Evolutionary conservation across 176 grass and related monocot species (phyloP).

Genomic region (Musa beccarii): DNA sequence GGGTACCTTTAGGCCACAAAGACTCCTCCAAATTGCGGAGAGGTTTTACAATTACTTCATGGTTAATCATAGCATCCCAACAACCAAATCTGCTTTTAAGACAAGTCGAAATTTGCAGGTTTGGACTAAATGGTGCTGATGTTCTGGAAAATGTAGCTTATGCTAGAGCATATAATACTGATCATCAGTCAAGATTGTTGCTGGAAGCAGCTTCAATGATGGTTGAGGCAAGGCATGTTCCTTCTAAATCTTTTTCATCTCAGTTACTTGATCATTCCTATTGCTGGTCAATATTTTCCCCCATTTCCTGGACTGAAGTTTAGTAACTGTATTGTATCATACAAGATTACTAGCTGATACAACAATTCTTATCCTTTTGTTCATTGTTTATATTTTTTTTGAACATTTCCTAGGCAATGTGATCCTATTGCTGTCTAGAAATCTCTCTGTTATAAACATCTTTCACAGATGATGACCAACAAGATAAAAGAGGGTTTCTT

Average conservation of each 20-base stretch:
- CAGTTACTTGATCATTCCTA: neutral
- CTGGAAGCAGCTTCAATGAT: slow-evolving; percentile 94
- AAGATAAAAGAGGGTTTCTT: too few relatives aligned
- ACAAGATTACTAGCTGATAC: too few relatives aligned
- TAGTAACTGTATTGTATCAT: too few relatives aligned
- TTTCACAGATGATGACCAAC: too few relatives aligned
- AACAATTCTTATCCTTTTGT: too few relatives aligned
- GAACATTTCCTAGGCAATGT: too few relatives aligned
- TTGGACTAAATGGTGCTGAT: slow-evolving; percentile 90
- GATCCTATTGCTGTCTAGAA: too few relatives aligned
- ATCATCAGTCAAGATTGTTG: slow-evolving; percentile 84
- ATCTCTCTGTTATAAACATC: too few relatives aligned
- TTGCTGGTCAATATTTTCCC: neutral
- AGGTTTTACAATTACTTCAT: slow-evolving; percentile 24
- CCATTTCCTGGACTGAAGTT: too few relatives aligned
- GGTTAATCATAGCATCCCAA: neutral
- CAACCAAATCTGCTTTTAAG: neutral
- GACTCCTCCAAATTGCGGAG: slow-evolving; percentile 76
- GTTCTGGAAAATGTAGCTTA: slow-evolving; percentile 97
- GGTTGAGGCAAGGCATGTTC: slow-evolving; percentile 61
- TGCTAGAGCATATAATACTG: slow-evolving; percentile 85
- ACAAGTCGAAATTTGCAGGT: slow-evolving; percentile 34
- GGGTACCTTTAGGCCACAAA: slow-evolving; percentile 79
- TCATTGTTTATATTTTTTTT: too few relatives aligned
- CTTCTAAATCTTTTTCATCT: neutral